Percentiles rank a stretch among this genome's conserved stretches.
Conservation (phyloP, 1,139 yeast genomes). For the Yamadazyma membranifaciens region DNA sequence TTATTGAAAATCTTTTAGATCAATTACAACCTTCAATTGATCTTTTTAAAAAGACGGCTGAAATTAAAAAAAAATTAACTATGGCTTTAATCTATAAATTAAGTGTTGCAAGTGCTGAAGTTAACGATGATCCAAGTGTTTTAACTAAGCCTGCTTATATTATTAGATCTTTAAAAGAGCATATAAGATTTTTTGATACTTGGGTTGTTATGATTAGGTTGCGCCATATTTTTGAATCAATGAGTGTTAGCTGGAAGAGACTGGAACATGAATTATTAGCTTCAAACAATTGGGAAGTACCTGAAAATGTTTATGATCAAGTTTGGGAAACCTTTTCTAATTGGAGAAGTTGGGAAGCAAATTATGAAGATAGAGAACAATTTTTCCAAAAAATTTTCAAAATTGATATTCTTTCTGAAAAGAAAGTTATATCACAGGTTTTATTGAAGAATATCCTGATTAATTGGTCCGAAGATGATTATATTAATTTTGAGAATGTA, state of each 20-base stretch:
- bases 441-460: conserved; percentile 9
- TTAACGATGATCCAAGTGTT: conserved; percentile 85
- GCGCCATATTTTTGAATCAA: conserved; percentile 63
- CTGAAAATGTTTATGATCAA: conserved; percentile 50
- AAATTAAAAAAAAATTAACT: conserved; percentile 16
- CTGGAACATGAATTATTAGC: conserved; percentile 22
- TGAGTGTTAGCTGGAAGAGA: conserved; percentile 56
- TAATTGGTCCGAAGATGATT: conserved; percentile 4
- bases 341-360: conserved; percentile 94
- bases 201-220: conserved; percentile 85
- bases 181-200: conserved; percentile 75
- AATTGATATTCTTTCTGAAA: conserved; percentile 9
- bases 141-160: conserved; percentile 86
- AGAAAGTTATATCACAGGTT: conserved; percentile 9
- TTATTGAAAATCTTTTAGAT: conserved; percentile 18
- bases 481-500: conserved; percentile 4
- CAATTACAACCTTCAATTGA: conserved; percentile 22
- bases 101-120: conserved; percentile 60
- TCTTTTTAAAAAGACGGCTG: conserved; percentile 17
- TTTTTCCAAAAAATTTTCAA: conserved; percentile 48
- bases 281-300: conserved; percentile 35
- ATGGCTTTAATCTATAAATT: conserved; percentile 54
- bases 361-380: conserved; percentile 45
- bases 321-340: conserved; percentile 60
- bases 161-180: conserved; percentile 66